Conservation (phyloP, 1,284 basidiomycete genomes). For the Tausonia pullulans region DNA sequence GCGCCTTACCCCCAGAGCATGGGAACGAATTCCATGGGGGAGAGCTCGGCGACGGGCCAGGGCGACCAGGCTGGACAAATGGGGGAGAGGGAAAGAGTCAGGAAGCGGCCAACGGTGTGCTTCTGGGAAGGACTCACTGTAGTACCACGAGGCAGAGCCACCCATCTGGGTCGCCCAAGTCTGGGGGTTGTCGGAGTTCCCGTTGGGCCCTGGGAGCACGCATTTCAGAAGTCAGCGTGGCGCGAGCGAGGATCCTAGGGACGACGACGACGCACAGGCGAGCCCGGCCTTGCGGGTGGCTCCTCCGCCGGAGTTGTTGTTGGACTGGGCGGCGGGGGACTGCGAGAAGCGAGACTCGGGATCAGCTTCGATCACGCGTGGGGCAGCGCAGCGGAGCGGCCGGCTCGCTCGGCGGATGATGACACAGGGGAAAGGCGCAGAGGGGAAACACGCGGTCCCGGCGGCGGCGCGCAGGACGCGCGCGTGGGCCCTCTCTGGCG, state of each 20-base stretch:
- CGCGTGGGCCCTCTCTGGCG: background rate
- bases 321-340: background rate
- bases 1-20: slow-evolving; percentile 53
- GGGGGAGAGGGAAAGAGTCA: background rate
- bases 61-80: slow-evolving; percentile 21
- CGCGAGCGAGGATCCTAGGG: background rate
- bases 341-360: background rate
- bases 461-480: background rate
- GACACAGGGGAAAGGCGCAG: background rate
- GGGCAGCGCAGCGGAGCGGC: slow-evolving; percentile 1
- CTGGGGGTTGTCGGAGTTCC: slow-evolving; percentile 39
- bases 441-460: background rate
- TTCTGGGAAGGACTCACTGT: slow-evolving; percentile 30
- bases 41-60: slow-evolving; percentile 34
- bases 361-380: background rate
- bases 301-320: slow-evolving; percentile 18
- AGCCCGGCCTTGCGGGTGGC: slow-evolving; percentile 45
- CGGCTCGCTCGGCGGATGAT: background rate
- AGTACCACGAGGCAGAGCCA: slow-evolving; percentile 23
- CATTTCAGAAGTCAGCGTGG: background rate
- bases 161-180: slow-evolving; percentile 40
- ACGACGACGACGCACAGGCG: slow-evolving; percentile 32
- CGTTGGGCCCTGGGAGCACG: slow-evolving; percentile 41
- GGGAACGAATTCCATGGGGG: slow-evolving; percentile 45
- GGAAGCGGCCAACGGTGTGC: too few species aligned